A percentile compares a stretch with the other conserved stretches of the same genome.
phyloP scores from a whole-genome alignment of 2,329 filamentous ascomycete species.

The Colletotrichum siamense region DNA sequence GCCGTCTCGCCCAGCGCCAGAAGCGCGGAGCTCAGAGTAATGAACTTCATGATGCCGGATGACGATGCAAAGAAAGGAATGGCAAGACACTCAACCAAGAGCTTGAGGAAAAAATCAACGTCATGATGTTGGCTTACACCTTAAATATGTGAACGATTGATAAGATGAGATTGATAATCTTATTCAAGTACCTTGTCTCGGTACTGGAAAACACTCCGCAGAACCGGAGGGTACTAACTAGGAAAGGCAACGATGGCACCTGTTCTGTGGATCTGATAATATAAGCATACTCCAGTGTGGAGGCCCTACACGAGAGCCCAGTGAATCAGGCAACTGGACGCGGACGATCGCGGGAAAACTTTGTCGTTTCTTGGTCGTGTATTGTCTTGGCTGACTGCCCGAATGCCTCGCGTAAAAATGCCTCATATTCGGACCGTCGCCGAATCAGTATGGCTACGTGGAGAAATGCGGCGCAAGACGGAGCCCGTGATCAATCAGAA shows the following conservation, averaged over 20 bases:
- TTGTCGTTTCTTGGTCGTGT: neutral
- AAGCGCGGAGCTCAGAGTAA: slow-evolving; percentile 5
- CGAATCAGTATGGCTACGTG: neutral
- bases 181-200: neutral
- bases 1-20: slow-evolving; percentile 5
- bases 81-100: neutral
- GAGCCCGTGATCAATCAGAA: neutral
- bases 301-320: neutral
- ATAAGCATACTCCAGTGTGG: slow-evolving; percentile 1
- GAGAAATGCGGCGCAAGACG: neutral
- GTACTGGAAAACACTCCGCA: neutral
- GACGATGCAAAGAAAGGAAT: neutral
- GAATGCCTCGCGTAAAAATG: neutral
- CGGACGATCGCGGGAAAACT: neutral
- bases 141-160: neutral
- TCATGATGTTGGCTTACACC: neutral
- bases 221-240: neutral
- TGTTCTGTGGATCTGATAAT: neutral
- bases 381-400: neutral
- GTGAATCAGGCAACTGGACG: neutral
- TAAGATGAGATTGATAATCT: slow-evolving; percentile 4
- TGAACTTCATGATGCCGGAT: slow-evolving; percentile 11
- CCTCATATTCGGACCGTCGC: neutral
- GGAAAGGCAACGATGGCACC: neutral
- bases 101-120: neutral